Percentiles rank a stretch among this genome's conserved stretches.
Evolutionary conservation across 441 rosid genomes (phyloP).

Genomic region (Syzygium malaccense): DNA sequence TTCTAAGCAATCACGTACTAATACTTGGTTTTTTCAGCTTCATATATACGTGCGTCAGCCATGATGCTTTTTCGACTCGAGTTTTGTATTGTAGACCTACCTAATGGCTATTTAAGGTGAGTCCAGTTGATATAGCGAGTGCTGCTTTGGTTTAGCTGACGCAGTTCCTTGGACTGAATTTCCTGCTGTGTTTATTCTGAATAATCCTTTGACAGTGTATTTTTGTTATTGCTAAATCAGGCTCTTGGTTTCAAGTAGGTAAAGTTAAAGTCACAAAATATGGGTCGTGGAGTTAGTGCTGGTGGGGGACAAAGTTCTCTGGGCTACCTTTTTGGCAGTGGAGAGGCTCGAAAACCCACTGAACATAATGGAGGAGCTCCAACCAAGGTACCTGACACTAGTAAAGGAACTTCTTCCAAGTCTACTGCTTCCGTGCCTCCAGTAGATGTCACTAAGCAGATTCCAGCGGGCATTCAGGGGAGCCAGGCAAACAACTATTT

Average conservation of each 20-base stretch:
- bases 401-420: slow-evolving; percentile 8
- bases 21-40: neutral
- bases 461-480: slow-evolving; percentile 44
- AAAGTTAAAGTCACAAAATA: slow-evolving; percentile 9
- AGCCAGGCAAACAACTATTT: slow-evolving; percentile 34
- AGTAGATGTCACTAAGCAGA: slow-evolving; percentile 17
- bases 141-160: neutral
- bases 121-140: neutral
- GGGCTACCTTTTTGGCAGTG: slow-evolving; percentile 56
- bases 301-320: slow-evolving; percentile 71
- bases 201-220: neutral
- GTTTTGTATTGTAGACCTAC: neutral
- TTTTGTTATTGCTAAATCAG: neutral
- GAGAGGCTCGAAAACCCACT: slow-evolving; percentile 38
- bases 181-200: neutral
- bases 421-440: slow-evolving; percentile 11
- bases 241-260: neutral
- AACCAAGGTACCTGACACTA: slow-evolving; percentile 10
- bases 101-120: neutral
- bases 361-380: slow-evolving; percentile 15
- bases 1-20: neutral
- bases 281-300: slow-evolving; percentile 64
- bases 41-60: neutral
- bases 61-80: neutral
- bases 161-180: neutral